phyloP scores from a whole-genome alignment of 371 early-diverging fungal genomes.

The Saksenaea vasiformis region DNA sequence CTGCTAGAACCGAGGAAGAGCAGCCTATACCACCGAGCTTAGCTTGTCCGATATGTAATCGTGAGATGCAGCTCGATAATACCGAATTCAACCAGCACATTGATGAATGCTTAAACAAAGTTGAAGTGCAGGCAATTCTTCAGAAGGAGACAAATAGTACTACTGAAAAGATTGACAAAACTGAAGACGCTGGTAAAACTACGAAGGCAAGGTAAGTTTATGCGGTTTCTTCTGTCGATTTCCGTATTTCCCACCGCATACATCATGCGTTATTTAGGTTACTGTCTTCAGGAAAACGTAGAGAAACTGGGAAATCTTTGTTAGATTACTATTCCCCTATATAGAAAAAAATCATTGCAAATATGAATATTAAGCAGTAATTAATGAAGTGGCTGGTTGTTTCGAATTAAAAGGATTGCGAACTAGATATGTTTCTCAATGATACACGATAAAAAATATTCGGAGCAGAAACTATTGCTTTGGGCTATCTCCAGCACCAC shows the following conservation, averaged over 20 bases:
- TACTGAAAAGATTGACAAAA: not conserved
- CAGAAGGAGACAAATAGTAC: not conserved
- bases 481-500: too few relatives aligned
- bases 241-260: not conserved
- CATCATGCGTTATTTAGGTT: not conserved
- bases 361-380: too few relatives aligned
- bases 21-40: slow-evolving; percentile 1
- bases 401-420: too few relatives aligned
- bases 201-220: not conserved
- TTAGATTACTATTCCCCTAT: not conserved
- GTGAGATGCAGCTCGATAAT: slow-evolving; percentile 27
- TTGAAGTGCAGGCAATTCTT: slow-evolving; percentile 30
- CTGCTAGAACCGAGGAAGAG: not conserved
- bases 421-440: too few relatives aligned
- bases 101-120: slow-evolving; percentile 42
- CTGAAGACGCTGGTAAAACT: not conserved
- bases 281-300: not conserved
- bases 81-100: slow-evolving; percentile 37
- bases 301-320: not conserved
- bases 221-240: not conserved
- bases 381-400: too few relatives aligned
- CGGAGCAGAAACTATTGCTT: too few relatives aligned
- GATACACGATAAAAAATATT: too few relatives aligned
- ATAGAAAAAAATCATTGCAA: too few relatives aligned
- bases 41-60: slow-evolving; percentile 44